Conservation (phyloP, 306 rosid genomes). For the Mimosa pudica region DNA sequence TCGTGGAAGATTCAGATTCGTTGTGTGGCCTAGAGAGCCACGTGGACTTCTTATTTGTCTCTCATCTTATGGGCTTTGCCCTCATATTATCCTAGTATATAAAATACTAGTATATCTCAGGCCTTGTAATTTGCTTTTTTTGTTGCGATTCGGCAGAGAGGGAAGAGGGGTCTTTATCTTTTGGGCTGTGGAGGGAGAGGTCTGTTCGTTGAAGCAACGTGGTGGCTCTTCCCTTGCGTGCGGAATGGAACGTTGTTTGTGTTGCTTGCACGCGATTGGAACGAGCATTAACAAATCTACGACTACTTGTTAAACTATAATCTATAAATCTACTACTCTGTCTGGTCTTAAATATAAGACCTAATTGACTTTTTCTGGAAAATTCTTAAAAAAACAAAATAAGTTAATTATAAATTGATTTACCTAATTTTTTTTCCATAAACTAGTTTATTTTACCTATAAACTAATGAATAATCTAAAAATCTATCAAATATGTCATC, state of each 20-base stretch:
- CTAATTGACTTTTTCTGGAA: no score
- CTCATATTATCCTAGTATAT: constrained; percentile 51
- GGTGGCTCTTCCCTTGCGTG: constrained; percentile 58
- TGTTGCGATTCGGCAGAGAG: background rate
- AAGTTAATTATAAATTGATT: no score
- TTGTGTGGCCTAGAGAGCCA: constrained; percentile 36
- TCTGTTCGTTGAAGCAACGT: constrained; percentile 48
- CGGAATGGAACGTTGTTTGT: constrained; percentile 35
- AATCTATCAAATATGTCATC: no score
- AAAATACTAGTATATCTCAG: constrained; percentile 15
- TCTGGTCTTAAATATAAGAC: no score
- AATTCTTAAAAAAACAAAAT: no score
- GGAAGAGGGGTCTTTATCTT: background rate
- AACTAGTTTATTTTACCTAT: no score
- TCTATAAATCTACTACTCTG: no score
- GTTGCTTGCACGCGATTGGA: constrained; percentile 42
- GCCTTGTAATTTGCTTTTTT: constrained; percentile 27
- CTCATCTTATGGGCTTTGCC: constrained; percentile 29
- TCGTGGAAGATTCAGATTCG: constrained; percentile 20
- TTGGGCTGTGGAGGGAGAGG: constrained; percentile 8
- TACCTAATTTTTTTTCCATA: no score
- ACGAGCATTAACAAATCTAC: constrained; percentile 28
- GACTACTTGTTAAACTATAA: background rate
- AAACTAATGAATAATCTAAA: no score
- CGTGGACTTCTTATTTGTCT: constrained; percentile 50